Evolutionary conservation across 2,329 filamentous ascomycete species (phyloP).

Genomic region (Thielaviopsis populi): DNA sequence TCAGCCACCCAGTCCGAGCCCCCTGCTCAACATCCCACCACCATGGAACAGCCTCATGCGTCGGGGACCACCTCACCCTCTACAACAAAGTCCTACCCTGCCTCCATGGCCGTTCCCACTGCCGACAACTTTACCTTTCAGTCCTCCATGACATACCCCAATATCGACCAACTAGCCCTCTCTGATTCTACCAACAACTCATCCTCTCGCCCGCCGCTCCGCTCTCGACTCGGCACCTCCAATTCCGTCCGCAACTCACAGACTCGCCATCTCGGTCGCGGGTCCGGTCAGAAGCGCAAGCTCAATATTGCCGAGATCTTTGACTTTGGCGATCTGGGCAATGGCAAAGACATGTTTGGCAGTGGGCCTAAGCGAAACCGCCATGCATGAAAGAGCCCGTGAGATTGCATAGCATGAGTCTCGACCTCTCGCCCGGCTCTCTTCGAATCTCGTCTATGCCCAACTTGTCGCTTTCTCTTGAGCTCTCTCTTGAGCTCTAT

Average conservation of each 20-base stretch:
- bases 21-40: not conserved
- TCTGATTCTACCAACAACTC: constrained; percentile 32
- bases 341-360: constrained; percentile 45
- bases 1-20: constrained; percentile 11
- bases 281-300: constrained; percentile 56
- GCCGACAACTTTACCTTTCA: constrained; percentile 56
- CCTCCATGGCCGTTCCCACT: constrained; percentile 31
- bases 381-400: constrained; percentile 25
- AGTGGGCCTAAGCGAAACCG: constrained; percentile 36
- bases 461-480: too few relatives aligned
- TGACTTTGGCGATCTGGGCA: constrained; percentile 48
- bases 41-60: not conserved
- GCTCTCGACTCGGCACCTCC: constrained; percentile 11
- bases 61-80: not conserved
- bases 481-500: too few relatives aligned
- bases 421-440: too few relatives aligned
- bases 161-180: constrained; percentile 45
- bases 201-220: constrained; percentile 10
- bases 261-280: constrained; percentile 38
- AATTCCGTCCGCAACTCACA: constrained; percentile 20
- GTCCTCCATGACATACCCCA: constrained; percentile 41
- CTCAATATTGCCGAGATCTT: constrained; percentile 63
- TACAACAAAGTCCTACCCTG: constrained; percentile 7
- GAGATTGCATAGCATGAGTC: too few relatives aligned
- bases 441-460: too few relatives aligned